Conservation (phyloP, 805 yeast species). For the Hanseniaspora taiwanica region DNA sequence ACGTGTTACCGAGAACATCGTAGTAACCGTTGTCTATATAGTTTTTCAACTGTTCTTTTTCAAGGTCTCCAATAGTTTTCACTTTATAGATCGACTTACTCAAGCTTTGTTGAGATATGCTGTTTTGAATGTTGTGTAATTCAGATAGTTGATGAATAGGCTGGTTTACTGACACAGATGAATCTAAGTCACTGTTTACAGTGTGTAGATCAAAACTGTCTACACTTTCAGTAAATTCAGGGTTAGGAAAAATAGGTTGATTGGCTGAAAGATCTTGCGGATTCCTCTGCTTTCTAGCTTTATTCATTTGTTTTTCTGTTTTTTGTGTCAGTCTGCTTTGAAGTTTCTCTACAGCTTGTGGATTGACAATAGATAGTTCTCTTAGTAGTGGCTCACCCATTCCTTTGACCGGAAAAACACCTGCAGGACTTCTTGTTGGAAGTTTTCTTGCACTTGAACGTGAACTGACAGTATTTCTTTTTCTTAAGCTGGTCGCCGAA, state of each 20-base stretch:
- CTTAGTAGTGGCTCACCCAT: conserved; percentile 53
- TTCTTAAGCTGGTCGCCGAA: not conserved
- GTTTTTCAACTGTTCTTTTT: not conserved
- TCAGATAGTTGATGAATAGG: too few species aligned
- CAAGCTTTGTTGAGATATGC: too few species aligned
- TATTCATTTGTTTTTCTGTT: not conserved
- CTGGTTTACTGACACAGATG: too few species aligned
- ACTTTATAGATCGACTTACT: too few species aligned
- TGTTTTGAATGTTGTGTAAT: too few species aligned
- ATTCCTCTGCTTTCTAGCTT: not conserved
- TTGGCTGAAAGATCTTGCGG: too few species aligned
- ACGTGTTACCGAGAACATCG: conserved; percentile 22
- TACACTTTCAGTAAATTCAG: too few species aligned
- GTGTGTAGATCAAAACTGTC: conserved; percentile 8
- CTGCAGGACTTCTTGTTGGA: conserved; percentile 37
- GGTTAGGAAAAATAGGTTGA: too few species aligned
- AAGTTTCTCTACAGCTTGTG: conserved; percentile 18
- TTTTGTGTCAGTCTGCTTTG: not conserved
- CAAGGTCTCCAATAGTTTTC: not conserved
- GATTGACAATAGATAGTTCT: conserved; percentile 45
- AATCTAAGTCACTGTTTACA: conserved; percentile 8
- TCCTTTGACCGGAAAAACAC: conserved; percentile 69
- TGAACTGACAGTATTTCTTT: not conserved
- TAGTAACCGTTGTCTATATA: conserved; percentile 10
- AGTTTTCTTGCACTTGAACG: too few species aligned